Base-by-base conservation (phyloP, 106 monocot species). In the Gastrodia elata region DNA sequence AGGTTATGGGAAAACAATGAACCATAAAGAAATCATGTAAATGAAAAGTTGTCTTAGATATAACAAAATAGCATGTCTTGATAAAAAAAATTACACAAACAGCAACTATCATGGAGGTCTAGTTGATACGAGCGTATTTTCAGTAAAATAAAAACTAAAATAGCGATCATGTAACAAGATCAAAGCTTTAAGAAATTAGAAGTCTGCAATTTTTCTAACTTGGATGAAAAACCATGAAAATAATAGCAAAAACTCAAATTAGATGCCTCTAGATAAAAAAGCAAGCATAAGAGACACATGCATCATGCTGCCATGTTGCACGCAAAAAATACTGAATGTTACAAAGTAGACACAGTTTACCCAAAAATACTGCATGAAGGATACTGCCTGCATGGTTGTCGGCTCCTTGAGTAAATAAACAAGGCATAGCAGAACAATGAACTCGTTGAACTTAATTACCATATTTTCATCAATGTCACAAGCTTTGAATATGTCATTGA, bases 401-500 rank as follows among this genome's bases (percentile, higher is more conserved):
- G 87, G 84, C 30, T 83, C 87, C 58, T 92, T 80, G 22, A 96
- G 81, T 73, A 96, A 89, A 86, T 92, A 88, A 14, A 96, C 91
- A 38, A 96, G 87, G 79, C 96, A 92, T 65, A 92, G 83, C 69
- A 96, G 86, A 74, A 96, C 96, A 77, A 96, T 84, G 43, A 96
- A 96, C 77, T 96, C 96, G 74, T 96, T 96, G 77, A 96, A 96
- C 65, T 90, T 92, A 59, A 96, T 88, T 41, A 84, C 92, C 91
- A 87, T 84, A 28, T 75, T 72, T 72, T 92, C 92, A 78, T 84
- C 76, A 28, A 92, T 87, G 48, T 91, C 96, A 65, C 96, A 96
- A 8, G 90, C 89, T 70, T 86, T 80, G 81, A 96, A 96, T 44
- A 96, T 81, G 74, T 90, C 96, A 20, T 46, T 72, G 8, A 88